Conservation (phyloP, 164 flowering plant species). For the Berberis vulgaris region DNA sequence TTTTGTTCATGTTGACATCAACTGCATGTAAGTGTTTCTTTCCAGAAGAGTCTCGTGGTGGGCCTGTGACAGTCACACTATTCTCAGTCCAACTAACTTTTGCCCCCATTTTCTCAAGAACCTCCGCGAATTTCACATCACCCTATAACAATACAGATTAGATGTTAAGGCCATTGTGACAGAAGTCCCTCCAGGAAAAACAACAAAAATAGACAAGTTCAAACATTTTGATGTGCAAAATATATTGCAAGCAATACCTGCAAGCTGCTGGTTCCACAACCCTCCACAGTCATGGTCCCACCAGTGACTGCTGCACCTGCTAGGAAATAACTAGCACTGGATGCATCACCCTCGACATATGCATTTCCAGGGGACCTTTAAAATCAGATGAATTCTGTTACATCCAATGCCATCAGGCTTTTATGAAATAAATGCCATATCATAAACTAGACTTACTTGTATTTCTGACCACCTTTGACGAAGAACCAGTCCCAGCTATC, state of each 20-base stretch:
- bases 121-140: slow-evolving; percentile 97
- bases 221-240: background rate
- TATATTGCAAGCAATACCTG: slow-evolving; percentile 45
- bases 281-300: slow-evolving; percentile 95
- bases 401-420: background rate
- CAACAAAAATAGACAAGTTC: background rate
- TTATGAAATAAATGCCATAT: background rate
- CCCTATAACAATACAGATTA: slow-evolving; percentile 38
- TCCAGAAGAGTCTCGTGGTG: slow-evolving; percentile 48
- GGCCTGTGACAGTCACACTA: slow-evolving; percentile 93
- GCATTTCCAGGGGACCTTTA: slow-evolving; percentile 90
- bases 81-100: slow-evolving; percentile 93
- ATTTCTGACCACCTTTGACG: slow-evolving; percentile 82
- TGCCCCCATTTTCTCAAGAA: slow-evolving; percentile 95
- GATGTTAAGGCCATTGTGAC: background rate
- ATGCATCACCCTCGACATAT: slow-evolving; percentile 98
- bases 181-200: background rate
- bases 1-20: slow-evolving; percentile 99
- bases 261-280: slow-evolving; percentile 96
- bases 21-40: slow-evolving; percentile 63
- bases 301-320: slow-evolving; percentile 99
- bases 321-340: slow-evolving; percentile 98
- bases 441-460: slow-evolving; percentile 50
- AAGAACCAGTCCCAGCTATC: slow-evolving; percentile 81
- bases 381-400: slow-evolving; percentile 1